Base-by-base conservation (phyloP, 257 asterid genomes). In the Nyctanthes arbortristis region DNA sequence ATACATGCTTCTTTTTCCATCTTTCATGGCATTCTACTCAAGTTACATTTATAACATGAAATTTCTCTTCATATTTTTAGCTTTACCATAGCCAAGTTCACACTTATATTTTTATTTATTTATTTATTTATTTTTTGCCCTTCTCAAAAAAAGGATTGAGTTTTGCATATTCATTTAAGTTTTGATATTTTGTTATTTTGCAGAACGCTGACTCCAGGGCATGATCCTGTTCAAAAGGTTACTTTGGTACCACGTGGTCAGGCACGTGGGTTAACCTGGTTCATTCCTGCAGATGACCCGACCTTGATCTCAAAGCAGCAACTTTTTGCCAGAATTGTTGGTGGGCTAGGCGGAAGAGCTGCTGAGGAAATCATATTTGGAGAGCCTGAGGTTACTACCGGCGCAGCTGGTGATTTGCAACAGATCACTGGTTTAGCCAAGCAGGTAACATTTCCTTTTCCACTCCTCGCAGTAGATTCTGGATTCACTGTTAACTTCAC, bases 311-410 rank as follows among this genome's bases (percentile, higher is more conserved):
- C 54, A 1, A 43, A 43, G 22, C 54, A 43, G 77, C 99, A 94
- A 79, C 92, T 89, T 63, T 91, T 87, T 70, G 99, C 97, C 30
- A 81, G 99, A 83, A 86, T 94, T 68, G 99, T 94, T 62, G 99
- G 97, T 43, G 99, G 97, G 55, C 97, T 94, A 11, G 99, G 97
- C 68, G 99, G 97, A 78, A 82, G 99, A 81, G 99, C 99, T 77
- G 96, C 99, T 1, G 99, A 94, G 80, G 97, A 88, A 83, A 73
- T 94, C 75, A 89, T 94, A 71, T 94, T 94, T 73, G 99, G 99
- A n/a, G 97, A 85, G 81, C 82, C 97, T 4, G 97, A 94, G 87
- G 93, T 94, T 70, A 94, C 99, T 30, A 91, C 99, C 3, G 97
- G 97, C 68, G 97, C 99, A 40, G 96, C 81, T 37, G 96, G 97